phyloP scores from a whole-genome alignment of 495 filamentous ascomycete species.

The Daldinia vernicosa region DNA sequence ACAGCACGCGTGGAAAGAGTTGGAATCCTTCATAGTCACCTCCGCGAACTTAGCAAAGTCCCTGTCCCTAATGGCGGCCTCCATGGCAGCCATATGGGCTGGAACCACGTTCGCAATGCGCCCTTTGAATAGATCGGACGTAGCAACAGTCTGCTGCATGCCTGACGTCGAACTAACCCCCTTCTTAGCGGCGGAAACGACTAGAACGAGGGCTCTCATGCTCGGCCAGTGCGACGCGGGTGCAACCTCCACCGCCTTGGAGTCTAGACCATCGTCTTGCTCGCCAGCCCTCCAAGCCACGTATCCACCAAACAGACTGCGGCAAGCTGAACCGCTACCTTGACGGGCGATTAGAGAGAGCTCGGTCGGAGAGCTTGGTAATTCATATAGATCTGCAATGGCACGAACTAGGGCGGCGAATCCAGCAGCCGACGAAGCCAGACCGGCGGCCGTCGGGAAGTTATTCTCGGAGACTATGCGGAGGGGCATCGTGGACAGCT shows the following conservation, averaged over 20 bases:
- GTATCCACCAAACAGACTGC: slow-evolving; percentile 91
- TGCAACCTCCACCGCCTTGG: slow-evolving; percentile 84
- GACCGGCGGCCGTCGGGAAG: slow-evolving; percentile 97
- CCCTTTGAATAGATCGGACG: slow-evolving; percentile 80
- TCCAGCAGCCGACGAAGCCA: slow-evolving; percentile 90
- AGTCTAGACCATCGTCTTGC: slow-evolving; percentile 80
- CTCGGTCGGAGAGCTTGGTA: slow-evolving; percentile 78
- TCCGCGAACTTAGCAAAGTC: slow-evolving; percentile 90
- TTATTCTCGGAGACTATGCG: slow-evolving; percentile 94
- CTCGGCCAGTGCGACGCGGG: slow-evolving; percentile 89
- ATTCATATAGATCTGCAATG: slow-evolving; percentile 89
- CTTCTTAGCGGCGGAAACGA: slow-evolving; percentile 93
- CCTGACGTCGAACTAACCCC: slow-evolving; percentile 88
- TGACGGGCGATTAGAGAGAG: slow-evolving; percentile 92
- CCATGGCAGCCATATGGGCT: slow-evolving; percentile 84
- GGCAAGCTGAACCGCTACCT: slow-evolving; percentile 92
- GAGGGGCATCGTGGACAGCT: slow-evolving; percentile 76
- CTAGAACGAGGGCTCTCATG: slow-evolving; percentile 90
- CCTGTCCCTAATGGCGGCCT: slow-evolving; percentile 73
- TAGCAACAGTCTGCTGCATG: slow-evolving; percentile 95
- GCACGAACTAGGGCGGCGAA: slow-evolving; percentile 94
- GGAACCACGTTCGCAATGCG: slow-evolving; percentile 81
- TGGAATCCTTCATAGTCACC: slow-evolving; percentile 95
- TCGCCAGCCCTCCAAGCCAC: slow-evolving; percentile 88
- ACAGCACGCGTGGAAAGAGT: slow-evolving; percentile 94